Percentiles rank a stretch among this genome's conserved stretches.
Conservation (phyloP, 768 basidiomycete genomes). For the Tricholoma sp. region DNA sequence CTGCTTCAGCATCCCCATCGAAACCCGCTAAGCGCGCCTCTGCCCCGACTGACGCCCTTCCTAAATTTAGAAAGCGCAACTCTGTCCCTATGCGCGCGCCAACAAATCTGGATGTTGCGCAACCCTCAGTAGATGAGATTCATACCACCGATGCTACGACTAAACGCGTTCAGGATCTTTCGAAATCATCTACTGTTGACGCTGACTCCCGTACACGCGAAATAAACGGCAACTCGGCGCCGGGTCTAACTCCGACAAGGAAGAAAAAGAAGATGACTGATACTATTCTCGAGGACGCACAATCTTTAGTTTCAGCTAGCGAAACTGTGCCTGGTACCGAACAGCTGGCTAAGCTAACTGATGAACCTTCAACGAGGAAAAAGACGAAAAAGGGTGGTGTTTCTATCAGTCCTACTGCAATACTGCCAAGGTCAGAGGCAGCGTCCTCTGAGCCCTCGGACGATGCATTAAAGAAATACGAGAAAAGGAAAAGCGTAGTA, state of each 20-base stretch:
- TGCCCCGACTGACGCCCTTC: constrained; percentile 7
- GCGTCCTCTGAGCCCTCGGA: constrained; percentile 1
- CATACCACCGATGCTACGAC: constrained; percentile 1
- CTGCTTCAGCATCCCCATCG: too few relatives aligned
- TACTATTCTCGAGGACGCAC: background rate
- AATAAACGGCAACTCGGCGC: background rate
- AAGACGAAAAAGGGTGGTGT: background rate
- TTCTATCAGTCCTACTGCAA: background rate
- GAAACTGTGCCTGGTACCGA: background rate
- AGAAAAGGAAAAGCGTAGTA: constrained; percentile 13
- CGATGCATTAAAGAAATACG: constrained; percentile 3
- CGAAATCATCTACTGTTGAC: background rate
- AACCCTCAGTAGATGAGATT: constrained; percentile 1
- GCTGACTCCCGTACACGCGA: background rate
- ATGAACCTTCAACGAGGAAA: background rate
- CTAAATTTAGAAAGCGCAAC: constrained; percentile 15
- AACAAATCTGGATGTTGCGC: constrained; percentile 5
- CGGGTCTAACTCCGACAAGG: background rate
- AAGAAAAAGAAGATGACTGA: constrained; percentile 10
- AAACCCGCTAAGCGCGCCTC: constrained; percentile 18
- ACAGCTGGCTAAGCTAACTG: background rate
- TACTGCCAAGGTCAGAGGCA: constrained; percentile 3
- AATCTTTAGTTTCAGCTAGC: background rate
- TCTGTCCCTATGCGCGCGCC: background rate
- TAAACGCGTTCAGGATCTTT: background rate